phyloP scores from a whole-genome alignment of 2,329 filamentous ascomycete genomes.

The Elsinoe batatas region DNA sequence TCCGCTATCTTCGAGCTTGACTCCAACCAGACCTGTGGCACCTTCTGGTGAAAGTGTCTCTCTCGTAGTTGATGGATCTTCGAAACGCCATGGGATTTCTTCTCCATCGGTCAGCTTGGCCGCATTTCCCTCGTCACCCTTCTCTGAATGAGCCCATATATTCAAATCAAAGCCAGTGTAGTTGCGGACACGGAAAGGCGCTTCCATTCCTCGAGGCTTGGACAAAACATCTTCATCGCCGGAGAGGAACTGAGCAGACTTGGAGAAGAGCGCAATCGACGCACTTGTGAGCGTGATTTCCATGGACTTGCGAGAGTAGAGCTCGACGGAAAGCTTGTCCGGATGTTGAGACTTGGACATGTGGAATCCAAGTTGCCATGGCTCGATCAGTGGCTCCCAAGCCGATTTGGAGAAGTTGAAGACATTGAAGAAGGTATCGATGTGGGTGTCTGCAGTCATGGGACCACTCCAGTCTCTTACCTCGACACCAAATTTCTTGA shows the following conservation, averaged over 20 bases:
- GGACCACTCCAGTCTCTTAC: constrained; percentile 86
- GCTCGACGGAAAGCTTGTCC: constrained; percentile 69
- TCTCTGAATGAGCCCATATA: constrained; percentile 67
- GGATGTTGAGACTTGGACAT: constrained; percentile 68
- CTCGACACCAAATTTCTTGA: constrained; percentile 78
- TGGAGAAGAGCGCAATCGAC: constrained; percentile 84
- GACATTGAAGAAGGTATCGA: constrained; percentile 90
- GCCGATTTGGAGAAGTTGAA: constrained; percentile 99
- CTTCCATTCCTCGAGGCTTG: constrained; percentile 83
- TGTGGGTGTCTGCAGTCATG: constrained; percentile 76
- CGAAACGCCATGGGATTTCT: constrained; percentile 91
- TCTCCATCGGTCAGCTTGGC: constrained; percentile 77
- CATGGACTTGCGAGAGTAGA: constrained; percentile 80
- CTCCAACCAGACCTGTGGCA: constrained; percentile 65
- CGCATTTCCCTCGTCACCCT: constrained; percentile 61
- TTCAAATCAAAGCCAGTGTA: constrained; percentile 88
- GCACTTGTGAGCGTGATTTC: constrained; percentile 89
- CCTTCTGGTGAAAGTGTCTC: constrained; percentile 83
- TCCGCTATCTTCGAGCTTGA: constrained; percentile 83
- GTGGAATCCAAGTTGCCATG: constrained; percentile 90
- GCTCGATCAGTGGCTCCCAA: constrained; percentile 93
- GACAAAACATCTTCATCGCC: constrained; percentile 84
- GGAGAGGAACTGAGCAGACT: constrained; percentile 82
- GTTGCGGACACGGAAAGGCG: constrained; percentile 87
- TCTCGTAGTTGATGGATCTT: constrained; percentile 92